Conservation (phyloP, 352 stramenopile species). For the Phytophthora brassicae region DNA sequence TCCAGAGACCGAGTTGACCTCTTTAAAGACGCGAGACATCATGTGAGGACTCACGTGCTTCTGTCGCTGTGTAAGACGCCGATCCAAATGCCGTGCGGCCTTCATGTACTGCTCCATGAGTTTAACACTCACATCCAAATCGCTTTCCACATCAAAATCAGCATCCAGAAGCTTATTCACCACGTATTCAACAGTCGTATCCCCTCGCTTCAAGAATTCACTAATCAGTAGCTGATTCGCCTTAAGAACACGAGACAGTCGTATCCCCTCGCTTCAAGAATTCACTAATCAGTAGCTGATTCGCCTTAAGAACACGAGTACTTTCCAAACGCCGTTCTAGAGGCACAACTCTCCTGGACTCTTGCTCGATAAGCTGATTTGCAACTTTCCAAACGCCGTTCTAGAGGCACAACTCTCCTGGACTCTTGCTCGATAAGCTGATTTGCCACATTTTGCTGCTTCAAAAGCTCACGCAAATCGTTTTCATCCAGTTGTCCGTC, state of each 20-base stretch:
- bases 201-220: constrained; percentile 46
- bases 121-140: constrained; percentile 59
- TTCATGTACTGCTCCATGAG: constrained; percentile 84
- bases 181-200: constrained; percentile 47
- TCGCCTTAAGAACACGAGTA: constrained; percentile 46
- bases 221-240: constrained; percentile 53
- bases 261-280: constrained; percentile 48
- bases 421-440: constrained; percentile 31
- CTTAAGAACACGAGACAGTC: constrained; percentile 46
- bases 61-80: constrained; percentile 51
- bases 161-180: constrained; percentile 44
- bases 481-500: constrained; percentile 24
- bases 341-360: constrained; percentile 35
- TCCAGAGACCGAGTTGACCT: constrained; percentile 42
- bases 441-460: constrained; percentile 21
- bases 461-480: constrained; percentile 22
- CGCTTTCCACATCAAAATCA: constrained; percentile 33
- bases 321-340: constrained; percentile 51
- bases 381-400: constrained; percentile 38
- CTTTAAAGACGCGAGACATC: constrained; percentile 66
- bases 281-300: constrained; percentile 53
- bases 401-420: constrained; percentile 37
- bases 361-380: constrained; percentile 23
- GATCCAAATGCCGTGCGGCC: constrained; percentile 54
- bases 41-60: constrained; percentile 55